Evolutionary conservation across 1,284 basidiomycete genomes (phyloP).

Genomic region (Fomitopsis palustris): DNA sequence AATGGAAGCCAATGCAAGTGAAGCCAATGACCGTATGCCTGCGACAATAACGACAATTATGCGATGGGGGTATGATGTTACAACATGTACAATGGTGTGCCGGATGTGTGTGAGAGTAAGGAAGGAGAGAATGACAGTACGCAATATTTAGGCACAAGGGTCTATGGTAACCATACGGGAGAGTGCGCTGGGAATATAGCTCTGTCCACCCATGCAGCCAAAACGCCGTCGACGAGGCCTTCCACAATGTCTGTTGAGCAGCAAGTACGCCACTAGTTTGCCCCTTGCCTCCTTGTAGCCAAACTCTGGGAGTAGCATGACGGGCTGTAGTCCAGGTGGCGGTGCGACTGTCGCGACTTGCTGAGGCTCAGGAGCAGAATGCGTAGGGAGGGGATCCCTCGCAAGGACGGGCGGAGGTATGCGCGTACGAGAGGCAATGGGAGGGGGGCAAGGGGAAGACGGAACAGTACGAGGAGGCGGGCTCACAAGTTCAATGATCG

Average conservation of each 20-base stretch:
- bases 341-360: not conserved
- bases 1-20: not conserved
- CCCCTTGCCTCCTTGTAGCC: constrained; percentile 14
- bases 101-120: no score
- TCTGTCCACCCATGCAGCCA: constrained; percentile 14
- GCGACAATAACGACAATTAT: not conserved
- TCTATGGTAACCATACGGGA: constrained; percentile 23
- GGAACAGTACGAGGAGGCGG: constrained; percentile 9
- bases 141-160: not conserved
- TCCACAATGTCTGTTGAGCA: constrained; percentile 23
- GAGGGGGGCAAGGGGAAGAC: constrained; percentile 11
- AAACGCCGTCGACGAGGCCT: constrained; percentile 19
- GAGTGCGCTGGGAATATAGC: constrained; percentile 26
- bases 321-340: constrained; percentile 8
- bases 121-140: no score
- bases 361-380: not conserved
- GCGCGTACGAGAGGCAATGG: constrained; percentile 12
- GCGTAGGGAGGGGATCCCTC: not conserved
- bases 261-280: constrained; percentile 25
- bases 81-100: not conserved
- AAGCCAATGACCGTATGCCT: not conserved
- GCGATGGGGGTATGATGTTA: not conserved
- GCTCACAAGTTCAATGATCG: not conserved
- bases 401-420: constrained; percentile 11
- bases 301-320: constrained; percentile 10